A percentile compares a stretch with the other conserved stretches of the same genome.
phyloP scores from a whole-genome alignment of 768 basidiomycete species.

The Boletus sensibilis region DNA sequence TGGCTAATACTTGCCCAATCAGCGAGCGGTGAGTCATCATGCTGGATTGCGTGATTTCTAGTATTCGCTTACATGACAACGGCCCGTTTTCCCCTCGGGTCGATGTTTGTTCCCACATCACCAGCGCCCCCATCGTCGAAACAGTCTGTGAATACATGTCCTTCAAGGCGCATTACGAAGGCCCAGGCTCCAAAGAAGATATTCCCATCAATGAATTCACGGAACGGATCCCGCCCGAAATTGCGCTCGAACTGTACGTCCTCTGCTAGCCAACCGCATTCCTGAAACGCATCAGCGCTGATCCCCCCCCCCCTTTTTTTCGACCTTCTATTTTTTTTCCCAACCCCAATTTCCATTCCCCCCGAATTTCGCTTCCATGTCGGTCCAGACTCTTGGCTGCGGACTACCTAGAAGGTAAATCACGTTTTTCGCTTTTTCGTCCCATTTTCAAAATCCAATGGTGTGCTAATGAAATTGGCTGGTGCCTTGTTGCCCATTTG shows the following conservation, averaged over 20 bases:
- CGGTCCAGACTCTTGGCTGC: slow-evolving; percentile 54
- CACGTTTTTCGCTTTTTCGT: background rate
- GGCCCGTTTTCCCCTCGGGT: background rate
- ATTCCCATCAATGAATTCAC: slow-evolving; percentile 72
- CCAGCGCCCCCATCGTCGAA: slow-evolving; percentile 71
- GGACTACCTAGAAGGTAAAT: slow-evolving; percentile 63
- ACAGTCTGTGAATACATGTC: slow-evolving; percentile 88
- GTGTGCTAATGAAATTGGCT: slow-evolving; percentile 11
- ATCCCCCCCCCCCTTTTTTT: slow-evolving; percentile 8
- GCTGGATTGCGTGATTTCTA: background rate
- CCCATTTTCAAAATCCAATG: slow-evolving; percentile 18
- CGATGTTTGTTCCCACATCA: background rate
- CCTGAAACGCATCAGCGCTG: slow-evolving; percentile 5
- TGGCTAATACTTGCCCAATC: slow-evolving; percentile 65
- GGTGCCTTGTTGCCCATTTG: slow-evolving; percentile 5
- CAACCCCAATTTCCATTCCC: slow-evolving; percentile 4
- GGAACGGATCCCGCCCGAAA: slow-evolving; percentile 83
- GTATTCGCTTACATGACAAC: slow-evolving; percentile 1
- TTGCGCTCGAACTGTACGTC: slow-evolving; percentile 85
- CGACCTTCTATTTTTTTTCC: background rate
- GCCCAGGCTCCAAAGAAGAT: slow-evolving; percentile 70
- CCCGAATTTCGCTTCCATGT: background rate
- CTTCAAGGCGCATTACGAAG: slow-evolving; percentile 78
- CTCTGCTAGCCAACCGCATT: background rate
- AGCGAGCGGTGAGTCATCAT: slow-evolving; percentile 60